phyloP scores from a whole-genome alignment of 2,329 filamentous ascomycete species.

The Xylariaceae sp. region DNA sequence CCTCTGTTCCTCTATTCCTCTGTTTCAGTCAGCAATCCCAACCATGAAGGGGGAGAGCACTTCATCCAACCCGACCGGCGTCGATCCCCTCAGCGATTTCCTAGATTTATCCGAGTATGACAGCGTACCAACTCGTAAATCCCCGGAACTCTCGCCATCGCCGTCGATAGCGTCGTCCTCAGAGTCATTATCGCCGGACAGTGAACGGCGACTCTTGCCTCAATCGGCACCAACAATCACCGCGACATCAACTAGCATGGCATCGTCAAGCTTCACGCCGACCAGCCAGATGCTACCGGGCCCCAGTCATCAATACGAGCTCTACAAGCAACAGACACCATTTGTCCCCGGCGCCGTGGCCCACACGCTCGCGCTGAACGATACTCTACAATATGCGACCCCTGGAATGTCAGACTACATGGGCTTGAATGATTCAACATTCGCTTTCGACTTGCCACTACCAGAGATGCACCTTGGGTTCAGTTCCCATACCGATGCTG shows the following conservation, averaged over 20 bases:
- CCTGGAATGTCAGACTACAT: slow-evolving; percentile 48
- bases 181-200: not conserved
- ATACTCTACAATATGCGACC: slow-evolving; percentile 45
- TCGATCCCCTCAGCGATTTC: slow-evolving; percentile 48
- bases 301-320: slow-evolving; percentile 91
- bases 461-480: slow-evolving; percentile 65
- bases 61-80: slow-evolving; percentile 29
- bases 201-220: slow-evolving; percentile 38
- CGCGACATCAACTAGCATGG: slow-evolving; percentile 35
- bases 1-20: not conserved
- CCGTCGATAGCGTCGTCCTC: slow-evolving; percentile 33
- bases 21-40: not conserved
- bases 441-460: slow-evolving; percentile 66
- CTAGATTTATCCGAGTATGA: slow-evolving; percentile 61
- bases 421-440: slow-evolving; percentile 57
- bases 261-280: not conserved
- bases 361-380: slow-evolving; percentile 72
- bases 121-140: slow-evolving; percentile 49
- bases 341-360: slow-evolving; percentile 79
- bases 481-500: slow-evolving; percentile 51
- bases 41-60: slow-evolving; percentile 15
- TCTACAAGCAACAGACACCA: slow-evolving; percentile 93
- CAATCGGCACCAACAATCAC: slow-evolving; percentile 47
- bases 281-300: slow-evolving; percentile 59
- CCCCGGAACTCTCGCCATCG: slow-evolving; percentile 55